Evolutionary conservation across 2,329 filamentous ascomycete genomes (phyloP), one percentile per base, ranked within the genome.

Genomic region (Botrytis medusae): DNA sequence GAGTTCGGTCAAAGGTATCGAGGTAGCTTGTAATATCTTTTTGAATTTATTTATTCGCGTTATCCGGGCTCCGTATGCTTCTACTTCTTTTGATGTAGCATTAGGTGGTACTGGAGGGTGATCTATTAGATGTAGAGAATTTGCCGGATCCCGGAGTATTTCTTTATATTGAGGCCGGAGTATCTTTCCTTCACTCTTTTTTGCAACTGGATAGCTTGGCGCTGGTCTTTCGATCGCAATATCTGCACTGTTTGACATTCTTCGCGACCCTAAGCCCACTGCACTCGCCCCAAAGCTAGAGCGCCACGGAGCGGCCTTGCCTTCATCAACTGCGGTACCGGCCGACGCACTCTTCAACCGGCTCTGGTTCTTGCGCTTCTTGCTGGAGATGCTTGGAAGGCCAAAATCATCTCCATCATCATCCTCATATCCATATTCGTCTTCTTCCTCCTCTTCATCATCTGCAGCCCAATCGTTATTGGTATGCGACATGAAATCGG

Each of bases 31-130:
- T 10, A 99, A 86, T 70, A 99, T 93, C 79, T 92, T 92, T 83
- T 99, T 99, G 85, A 99, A 99, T 81, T 98, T 98, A 84, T 99
- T 98, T 81, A 99, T 99, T 75, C 96, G 91, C 10, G 93, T 92
- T 78, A 97, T 96, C 74, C 94, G 90, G 62, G 95, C 92, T 73
- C 93, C 95, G 80, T 97, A 91, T 20, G 91, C 92, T 80, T 98
- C 95, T 29, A 91, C 86, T 80, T 98, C 94, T 81, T 97, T 98
- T 1, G 91, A 87, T 0, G 90, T 88, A 3, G 95, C 93, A 80
- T 92, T 91, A 40, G 87, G 84, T 18, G 93, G 90, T 63, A 93
- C 86, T 0, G 93, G 85, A 9, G 94, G 91, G 82, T 99, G 95
- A 78, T 93, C 93, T 79, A 99, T 98, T 12, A 99, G 89, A 81